phyloP scores from a whole-genome alignment of 495 filamentous ascomycete genomes.

The Durotheca rogersii region DNA sequence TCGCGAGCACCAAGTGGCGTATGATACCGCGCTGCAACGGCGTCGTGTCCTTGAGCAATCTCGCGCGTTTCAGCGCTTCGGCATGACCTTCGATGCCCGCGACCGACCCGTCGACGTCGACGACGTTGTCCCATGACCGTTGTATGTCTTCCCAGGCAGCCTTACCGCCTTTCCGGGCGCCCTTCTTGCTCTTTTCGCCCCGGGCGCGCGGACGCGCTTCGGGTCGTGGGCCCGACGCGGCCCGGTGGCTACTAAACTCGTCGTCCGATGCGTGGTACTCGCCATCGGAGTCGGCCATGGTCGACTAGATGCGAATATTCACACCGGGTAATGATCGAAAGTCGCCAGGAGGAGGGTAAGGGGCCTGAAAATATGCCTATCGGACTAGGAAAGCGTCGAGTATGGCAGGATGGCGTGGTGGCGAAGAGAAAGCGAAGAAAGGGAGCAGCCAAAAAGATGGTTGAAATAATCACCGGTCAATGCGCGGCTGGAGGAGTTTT shows the following conservation, averaged over 20 bases:
- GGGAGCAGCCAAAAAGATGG: not conserved
- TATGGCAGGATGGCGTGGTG: not conserved
- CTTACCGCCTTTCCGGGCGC: conserved; percentile 30
- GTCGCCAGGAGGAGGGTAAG: not conserved
- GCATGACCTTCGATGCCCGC: conserved; percentile 38
- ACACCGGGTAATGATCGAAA: not conserved
- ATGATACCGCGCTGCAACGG: conserved; percentile 96
- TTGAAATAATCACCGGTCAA: not conserved
- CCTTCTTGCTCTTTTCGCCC: conserved; percentile 35
- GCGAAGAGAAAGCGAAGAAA: conserved; percentile 1
- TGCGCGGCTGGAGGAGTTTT: not conserved
- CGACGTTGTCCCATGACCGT: conserved; percentile 49
- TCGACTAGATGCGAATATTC: not conserved
- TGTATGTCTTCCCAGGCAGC: conserved; percentile 52
- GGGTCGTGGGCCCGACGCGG: conserved; percentile 37
- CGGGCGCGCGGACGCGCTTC: conserved; percentile 23
- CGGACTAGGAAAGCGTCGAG: not conserved
- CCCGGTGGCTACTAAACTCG: conserved; percentile 59
- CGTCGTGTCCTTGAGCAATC: conserved; percentile 83
- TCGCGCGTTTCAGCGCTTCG: conserved; percentile 50
- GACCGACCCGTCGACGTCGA: conserved; percentile 45
- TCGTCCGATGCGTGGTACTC: conserved; percentile 86
- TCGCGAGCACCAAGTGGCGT: conserved; percentile 83
- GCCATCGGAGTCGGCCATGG: conserved; percentile 76
- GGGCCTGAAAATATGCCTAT: no score